A percentile compares a stretch with the other conserved stretches of the same genome.
These are phyloP conservation scores for Nymphaea colorata DNA, from an alignment of 164 flowering plant species.

Conservation along the genomic window DNA sequence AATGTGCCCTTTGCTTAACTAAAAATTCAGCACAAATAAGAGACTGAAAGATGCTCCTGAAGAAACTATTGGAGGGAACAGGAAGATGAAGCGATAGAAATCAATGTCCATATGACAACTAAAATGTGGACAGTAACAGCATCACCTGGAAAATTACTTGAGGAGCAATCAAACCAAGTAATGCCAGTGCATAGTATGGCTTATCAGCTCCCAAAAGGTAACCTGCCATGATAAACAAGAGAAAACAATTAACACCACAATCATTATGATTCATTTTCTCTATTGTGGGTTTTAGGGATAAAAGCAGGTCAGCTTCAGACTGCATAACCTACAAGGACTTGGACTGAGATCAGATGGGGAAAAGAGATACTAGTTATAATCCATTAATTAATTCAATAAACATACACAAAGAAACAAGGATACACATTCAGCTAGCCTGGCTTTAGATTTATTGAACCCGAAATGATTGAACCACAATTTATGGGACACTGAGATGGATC, in stretches of 20 bases:
- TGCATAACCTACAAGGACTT: too few relatives aligned
- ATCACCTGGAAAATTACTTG: constrained; percentile 86
- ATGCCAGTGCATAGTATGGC: constrained; percentile 69
- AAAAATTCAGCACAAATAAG: not conserved
- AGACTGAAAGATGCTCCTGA: not conserved
- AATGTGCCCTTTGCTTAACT: not conserved
- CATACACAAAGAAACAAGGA: too few relatives aligned
- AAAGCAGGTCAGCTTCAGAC: too few relatives aligned
- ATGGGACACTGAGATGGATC: too few relatives aligned
- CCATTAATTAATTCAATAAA: too few relatives aligned
- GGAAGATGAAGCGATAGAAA: not conserved
- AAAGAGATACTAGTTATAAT: too few relatives aligned
- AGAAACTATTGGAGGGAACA: not conserved
- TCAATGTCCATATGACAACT: not conserved
- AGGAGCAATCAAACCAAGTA: constrained; percentile 60
- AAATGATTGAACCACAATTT: too few relatives aligned
- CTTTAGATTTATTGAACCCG: too few relatives aligned
- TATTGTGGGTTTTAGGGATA: too few relatives aligned
- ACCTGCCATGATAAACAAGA: constrained; percentile 11
- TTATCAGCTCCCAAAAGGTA: constrained; percentile 74
- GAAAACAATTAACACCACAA: not conserved
- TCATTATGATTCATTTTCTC: too few relatives aligned
- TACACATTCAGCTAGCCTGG: too few relatives aligned
- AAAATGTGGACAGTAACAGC: not conserved
- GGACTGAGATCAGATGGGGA: too few relatives aligned